phyloP scores from a whole-genome alignment of 1,139 yeast genomes.

The Kurtzmaniella quercitrusa region DNA sequence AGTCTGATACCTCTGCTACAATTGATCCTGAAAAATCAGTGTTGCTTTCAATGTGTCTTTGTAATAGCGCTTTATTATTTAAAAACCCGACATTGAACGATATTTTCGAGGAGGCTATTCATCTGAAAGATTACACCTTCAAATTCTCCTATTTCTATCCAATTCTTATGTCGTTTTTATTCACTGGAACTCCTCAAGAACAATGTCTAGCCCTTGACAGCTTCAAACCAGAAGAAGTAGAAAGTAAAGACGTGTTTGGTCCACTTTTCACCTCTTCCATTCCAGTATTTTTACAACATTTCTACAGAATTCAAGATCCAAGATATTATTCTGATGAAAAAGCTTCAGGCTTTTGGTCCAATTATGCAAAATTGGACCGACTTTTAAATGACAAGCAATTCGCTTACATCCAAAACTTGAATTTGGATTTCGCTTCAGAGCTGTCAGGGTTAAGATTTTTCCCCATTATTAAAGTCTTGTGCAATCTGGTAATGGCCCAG shows the following conservation, averaged over 20 bases:
- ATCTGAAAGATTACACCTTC: neutral
- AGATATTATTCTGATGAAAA: constrained; percentile 36
- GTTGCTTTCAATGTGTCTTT: neutral
- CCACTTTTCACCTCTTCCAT: constrained; percentile 51
- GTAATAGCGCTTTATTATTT: neutral
- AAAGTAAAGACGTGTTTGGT: constrained; percentile 7
- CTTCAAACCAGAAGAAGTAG: neutral
- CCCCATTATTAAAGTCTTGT: constrained; percentile 43
- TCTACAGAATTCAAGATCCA: constrained; percentile 52
- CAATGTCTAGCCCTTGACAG: constrained; percentile 39
- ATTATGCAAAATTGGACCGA: constrained; percentile 36
- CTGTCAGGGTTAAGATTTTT: constrained; percentile 34
- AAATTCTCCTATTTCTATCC: constrained; percentile 20
- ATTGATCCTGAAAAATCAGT: neutral
- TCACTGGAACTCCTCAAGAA: constrained; percentile 48
- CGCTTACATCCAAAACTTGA: constrained; percentile 36
- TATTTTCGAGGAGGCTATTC: neutral
- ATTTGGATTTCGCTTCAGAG: constrained; percentile 39
- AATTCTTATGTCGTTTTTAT: constrained; percentile 48
- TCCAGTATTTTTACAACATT: constrained; percentile 24
- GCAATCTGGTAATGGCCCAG: constrained; percentile 47
- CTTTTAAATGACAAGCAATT: constrained; percentile 38
- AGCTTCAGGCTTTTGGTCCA: constrained; percentile 53
- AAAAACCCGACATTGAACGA: neutral
- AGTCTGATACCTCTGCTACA: neutral